phyloP scores from a whole-genome alignment of 2,329 filamentous ascomycete genomes.

The Fusarium redolens region DNA sequence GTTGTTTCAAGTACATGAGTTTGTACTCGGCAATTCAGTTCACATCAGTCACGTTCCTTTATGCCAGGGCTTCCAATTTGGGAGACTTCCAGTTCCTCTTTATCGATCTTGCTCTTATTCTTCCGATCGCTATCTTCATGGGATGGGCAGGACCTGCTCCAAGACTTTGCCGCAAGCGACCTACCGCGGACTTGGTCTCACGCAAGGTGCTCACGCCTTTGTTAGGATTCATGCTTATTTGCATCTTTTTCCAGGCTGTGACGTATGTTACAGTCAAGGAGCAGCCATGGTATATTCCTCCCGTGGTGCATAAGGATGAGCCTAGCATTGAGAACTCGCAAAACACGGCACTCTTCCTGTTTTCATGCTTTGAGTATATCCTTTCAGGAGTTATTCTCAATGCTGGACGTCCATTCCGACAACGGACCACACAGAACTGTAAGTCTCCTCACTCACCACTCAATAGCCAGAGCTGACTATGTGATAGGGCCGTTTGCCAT shows the following conservation, averaged over 20 bases:
- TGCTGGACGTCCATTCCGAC: slow-evolving; percentile 90
- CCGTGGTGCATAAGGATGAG: slow-evolving; percentile 79
- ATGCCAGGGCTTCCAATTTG: slow-evolving; percentile 91
- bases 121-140: slow-evolving; percentile 99
- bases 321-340: slow-evolving; percentile 92
- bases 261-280: slow-evolving; percentile 79
- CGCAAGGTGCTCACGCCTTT: slow-evolving; percentile 91
- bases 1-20: slow-evolving; percentile 99
- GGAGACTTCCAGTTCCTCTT: slow-evolving; percentile 98
- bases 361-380: slow-evolving; percentile 96
- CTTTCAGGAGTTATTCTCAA: slow-evolving; percentile 89
- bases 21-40: slow-evolving; percentile 99
- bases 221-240: slow-evolving; percentile 87
- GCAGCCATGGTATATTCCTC: slow-evolving; percentile 89
- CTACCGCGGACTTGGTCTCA: slow-evolving; percentile 91
- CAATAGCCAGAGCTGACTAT: neutral
- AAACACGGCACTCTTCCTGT: slow-evolving; percentile 89
- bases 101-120: slow-evolving; percentile 91
- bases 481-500: slow-evolving; percentile 80
- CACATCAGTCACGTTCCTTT: slow-evolving; percentile 95
- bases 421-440: slow-evolving; percentile 84
- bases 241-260: slow-evolving; percentile 79
- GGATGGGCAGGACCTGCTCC: slow-evolving; percentile 92
- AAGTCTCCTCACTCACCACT: slow-evolving; percentile 46
- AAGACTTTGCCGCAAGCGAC: slow-evolving; percentile 82